Evolutionary conservation across 148 eudicot species (phyloP).

Genomic region (Beta vulgaris): DNA sequence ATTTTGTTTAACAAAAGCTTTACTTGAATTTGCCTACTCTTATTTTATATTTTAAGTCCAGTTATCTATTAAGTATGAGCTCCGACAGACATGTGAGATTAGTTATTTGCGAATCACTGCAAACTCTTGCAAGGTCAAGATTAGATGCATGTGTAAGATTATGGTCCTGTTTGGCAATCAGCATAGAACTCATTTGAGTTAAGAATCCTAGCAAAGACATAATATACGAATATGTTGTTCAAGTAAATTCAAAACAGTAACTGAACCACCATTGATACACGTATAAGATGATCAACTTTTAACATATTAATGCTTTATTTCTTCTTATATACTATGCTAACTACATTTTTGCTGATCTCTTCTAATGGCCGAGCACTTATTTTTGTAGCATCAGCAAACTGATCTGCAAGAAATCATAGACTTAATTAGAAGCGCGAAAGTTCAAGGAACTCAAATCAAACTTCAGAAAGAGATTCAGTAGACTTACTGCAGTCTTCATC

Average conservation of each 20-base stretch:
- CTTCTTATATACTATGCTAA: neutral
- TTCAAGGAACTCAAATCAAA: neutral
- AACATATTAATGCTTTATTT: neutral
- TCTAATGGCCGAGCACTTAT: neutral
- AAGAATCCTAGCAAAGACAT: neutral
- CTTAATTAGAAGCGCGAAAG: neutral
- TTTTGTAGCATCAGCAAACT: constrained; percentile 2
- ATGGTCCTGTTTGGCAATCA: too few species aligned
- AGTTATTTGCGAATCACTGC: neutral
- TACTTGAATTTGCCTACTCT: too few species aligned
- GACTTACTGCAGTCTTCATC: neutral
- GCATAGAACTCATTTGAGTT: neutral
- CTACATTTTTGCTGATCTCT: constrained; percentile 4
- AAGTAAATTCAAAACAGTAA: too few species aligned
- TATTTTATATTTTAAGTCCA: too few species aligned
- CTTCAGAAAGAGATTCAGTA: neutral
- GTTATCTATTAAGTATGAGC: neutral
- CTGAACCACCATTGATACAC: neutral
- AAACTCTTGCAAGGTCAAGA: neutral
- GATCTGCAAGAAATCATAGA: neutral
- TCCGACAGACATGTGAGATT: neutral
- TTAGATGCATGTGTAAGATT: neutral
- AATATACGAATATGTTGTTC: too few species aligned
- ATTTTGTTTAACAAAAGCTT: too few species aligned
- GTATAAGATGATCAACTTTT: neutral